Percentiles rank a stretch among this genome's conserved stretches.
Evolutionary conservation across 768 basidiomycete genomes (phyloP).

Genomic region (Calocybe indica): DNA sequence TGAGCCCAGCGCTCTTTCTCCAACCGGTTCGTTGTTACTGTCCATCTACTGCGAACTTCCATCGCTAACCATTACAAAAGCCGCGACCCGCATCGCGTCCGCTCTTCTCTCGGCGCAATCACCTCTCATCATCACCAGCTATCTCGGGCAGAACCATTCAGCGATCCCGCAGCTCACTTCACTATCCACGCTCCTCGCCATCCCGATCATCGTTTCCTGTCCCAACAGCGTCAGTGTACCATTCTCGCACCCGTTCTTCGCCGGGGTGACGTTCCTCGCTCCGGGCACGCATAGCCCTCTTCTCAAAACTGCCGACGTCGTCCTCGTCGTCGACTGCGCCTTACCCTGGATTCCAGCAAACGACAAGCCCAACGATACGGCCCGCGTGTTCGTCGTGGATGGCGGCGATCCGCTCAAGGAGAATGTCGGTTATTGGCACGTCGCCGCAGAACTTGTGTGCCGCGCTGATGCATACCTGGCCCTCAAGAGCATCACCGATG

Average conservation of each 20-base stretch:
- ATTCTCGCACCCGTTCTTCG: slow-evolving; percentile 46
- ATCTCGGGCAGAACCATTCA: slow-evolving; percentile 48
- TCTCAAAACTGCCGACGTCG: slow-evolving; percentile 51
- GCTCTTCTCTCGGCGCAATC: slow-evolving; percentile 44
- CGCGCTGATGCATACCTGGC: slow-evolving; percentile 50
- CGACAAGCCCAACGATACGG: slow-evolving; percentile 33
- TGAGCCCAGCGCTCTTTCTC: slow-evolving; percentile 42
- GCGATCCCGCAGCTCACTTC: slow-evolving; percentile 39
- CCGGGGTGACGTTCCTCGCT: slow-evolving; percentile 46
- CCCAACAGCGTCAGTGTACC: slow-evolving; percentile 49
- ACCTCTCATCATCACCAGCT: slow-evolving; percentile 63
- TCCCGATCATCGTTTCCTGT: slow-evolving; percentile 49
- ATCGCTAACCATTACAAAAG: slow-evolving; percentile 12
- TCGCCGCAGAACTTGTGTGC: slow-evolving; percentile 53
- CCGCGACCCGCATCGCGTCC: slow-evolving; percentile 31
- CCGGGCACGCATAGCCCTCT: slow-evolving; percentile 37
- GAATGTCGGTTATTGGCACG: slow-evolving; percentile 42
- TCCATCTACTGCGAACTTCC: neutral
- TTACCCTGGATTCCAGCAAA: slow-evolving; percentile 58
- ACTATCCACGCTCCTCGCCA: slow-evolving; percentile 45
- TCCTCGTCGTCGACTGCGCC: slow-evolving; percentile 61
- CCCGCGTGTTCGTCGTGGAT: slow-evolving; percentile 56
- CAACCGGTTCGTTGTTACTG: slow-evolving; percentile 16
- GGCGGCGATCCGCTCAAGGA: slow-evolving; percentile 56
- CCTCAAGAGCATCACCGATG: slow-evolving; percentile 40